These are phyloP conservation scores for Acanthamoeba triangularis DNA, from an alignment of 208 protist species.

Conservation along the genomic window DNA sequence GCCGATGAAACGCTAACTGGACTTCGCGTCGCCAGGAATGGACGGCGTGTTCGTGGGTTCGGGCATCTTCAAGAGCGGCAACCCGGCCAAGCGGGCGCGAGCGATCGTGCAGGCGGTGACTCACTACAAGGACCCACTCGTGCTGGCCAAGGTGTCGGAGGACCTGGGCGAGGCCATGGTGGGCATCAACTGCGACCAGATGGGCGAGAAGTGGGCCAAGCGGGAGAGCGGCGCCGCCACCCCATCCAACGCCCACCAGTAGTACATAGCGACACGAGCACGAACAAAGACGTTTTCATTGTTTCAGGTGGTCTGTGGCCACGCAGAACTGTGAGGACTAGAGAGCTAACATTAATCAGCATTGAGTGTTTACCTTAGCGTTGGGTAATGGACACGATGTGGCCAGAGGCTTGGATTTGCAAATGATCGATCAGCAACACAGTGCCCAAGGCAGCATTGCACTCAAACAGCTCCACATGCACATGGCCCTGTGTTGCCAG, in stretches of 20 bases:
- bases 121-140: conserved; percentile 92
- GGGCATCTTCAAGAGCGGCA: conserved; percentile 92
- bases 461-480: too few relatives aligned
- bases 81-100: conserved; percentile 91
- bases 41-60: conserved; percentile 43
- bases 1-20: too few relatives aligned
- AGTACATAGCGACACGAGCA: neutral
- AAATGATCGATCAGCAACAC: too few relatives aligned
- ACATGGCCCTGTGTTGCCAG: too few relatives aligned
- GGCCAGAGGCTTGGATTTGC: too few relatives aligned
- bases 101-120: conserved; percentile 94
- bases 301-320: too few relatives aligned
- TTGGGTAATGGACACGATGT: too few relatives aligned
- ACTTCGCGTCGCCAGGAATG: too few relatives aligned
- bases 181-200: conserved; percentile 72
- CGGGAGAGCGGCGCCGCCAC: conserved; percentile 2
- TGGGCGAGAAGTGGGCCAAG: neutral
- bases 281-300: neutral
- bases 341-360: too few relatives aligned
- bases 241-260: neutral
- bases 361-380: too few relatives aligned
- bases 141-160: conserved; percentile 89
- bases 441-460: too few relatives aligned
- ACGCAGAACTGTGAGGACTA: too few relatives aligned
- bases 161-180: conserved; percentile 68